Evolutionary conservation across 345 rosid species (phyloP).

Genomic region (Luvunga scandens): DNA sequence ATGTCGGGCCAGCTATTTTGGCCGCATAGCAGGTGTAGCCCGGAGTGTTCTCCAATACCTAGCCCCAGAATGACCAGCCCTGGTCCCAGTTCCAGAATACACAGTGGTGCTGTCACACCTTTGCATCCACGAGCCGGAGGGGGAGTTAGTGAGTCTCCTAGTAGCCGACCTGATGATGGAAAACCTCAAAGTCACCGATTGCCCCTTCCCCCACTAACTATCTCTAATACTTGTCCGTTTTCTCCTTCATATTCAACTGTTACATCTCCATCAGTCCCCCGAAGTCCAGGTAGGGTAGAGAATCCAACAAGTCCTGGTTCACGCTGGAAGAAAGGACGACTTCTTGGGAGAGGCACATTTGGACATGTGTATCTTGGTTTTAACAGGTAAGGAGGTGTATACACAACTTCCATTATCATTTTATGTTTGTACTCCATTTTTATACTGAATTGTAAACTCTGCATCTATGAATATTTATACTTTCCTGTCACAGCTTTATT

Average conservation of each 20-base stretch:
- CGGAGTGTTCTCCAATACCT: slow-evolving; percentile 91
- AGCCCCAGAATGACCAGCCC: slow-evolving; percentile 98
- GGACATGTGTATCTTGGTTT: slow-evolving; percentile 73
- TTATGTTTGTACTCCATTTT: background rate
- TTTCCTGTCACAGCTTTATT: background rate
- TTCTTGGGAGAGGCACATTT: slow-evolving; percentile 64
- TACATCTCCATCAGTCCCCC: slow-evolving; percentile 90
- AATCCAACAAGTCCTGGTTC: slow-evolving; percentile 67
- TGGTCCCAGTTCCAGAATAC: slow-evolving; percentile 95
- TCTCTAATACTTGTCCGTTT: slow-evolving; percentile 71
- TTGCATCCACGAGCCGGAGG: slow-evolving; percentile 92
- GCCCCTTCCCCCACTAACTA: slow-evolving; percentile 83
- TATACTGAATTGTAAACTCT: background rate
- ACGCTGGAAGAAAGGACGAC: slow-evolving; percentile 63
- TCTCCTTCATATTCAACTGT: slow-evolving; percentile 87
- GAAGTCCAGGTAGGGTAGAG: slow-evolving; percentile 92
- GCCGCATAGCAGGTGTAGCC: slow-evolving; percentile 94
- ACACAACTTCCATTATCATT: background rate
- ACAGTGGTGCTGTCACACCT: slow-evolving; percentile 98
- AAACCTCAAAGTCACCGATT: slow-evolving; percentile 83
- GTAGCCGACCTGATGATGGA: slow-evolving; percentile 71
- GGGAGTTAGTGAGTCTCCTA: slow-evolving; percentile 58
- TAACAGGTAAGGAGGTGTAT: slow-evolving; percentile 44
- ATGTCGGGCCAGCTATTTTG: slow-evolving; percentile 83
- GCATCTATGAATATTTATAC: background rate